Conservation (phyloP, 257 asterid species). For the Solanum etuberosum region DNA sequence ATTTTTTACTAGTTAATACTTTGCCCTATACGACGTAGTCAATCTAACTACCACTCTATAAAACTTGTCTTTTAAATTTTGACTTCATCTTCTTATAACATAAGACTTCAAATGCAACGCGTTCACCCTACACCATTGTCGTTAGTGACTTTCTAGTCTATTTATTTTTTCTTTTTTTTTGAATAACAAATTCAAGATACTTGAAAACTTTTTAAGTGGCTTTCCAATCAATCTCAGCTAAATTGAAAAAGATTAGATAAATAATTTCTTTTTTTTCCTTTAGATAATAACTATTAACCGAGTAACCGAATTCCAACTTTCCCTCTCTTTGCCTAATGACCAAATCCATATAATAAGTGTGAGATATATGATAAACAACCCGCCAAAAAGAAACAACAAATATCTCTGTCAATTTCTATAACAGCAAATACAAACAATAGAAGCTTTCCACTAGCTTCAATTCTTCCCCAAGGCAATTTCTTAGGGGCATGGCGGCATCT, state of each 20-base stretch:
- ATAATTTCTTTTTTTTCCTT: no score
- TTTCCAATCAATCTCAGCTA: not conserved
- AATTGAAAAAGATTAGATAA: no score
- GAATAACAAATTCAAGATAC: not conserved
- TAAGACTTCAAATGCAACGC: not conserved
- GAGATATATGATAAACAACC: not conserved
- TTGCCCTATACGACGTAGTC: not conserved
- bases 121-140: not conserved
- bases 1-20: not conserved
- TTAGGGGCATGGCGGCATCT: slow-evolving; percentile 30
- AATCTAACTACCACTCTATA: not conserved
- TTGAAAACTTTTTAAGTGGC: not conserved
- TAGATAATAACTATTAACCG: not conserved
- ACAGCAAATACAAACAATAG: not conserved
- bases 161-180: not conserved
- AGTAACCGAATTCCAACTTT: no score
- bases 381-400: not conserved
- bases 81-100: not conserved
- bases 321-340: not conserved
- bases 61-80: no score
- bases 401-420: not conserved
- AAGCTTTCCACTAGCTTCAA: not conserved
- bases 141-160: not conserved
- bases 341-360: not conserved
- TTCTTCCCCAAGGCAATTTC: not conserved